Evolutionary conservation across 805 yeast species (phyloP).

Genomic region (Maudiozyma saulgeensis): DNA sequence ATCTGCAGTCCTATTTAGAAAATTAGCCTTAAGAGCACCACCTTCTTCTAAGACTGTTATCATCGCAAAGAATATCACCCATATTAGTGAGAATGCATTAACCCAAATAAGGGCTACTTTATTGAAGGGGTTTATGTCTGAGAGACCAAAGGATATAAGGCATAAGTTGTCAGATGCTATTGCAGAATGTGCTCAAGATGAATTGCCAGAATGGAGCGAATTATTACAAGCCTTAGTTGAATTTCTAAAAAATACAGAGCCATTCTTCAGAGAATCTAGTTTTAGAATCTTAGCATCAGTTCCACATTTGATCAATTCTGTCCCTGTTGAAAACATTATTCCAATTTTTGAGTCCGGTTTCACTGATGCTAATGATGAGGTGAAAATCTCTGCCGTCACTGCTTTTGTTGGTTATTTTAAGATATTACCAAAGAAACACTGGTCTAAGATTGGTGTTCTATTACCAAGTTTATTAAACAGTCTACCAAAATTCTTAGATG

Average conservation of each 20-base stretch:
- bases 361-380: slow-evolving; percentile 68
- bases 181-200: slow-evolving; percentile 79
- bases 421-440: slow-evolving; percentile 63
- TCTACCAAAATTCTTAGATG: slow-evolving; percentile 71
- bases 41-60: slow-evolving; percentile 46
- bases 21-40: slow-evolving; percentile 76
- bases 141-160: slow-evolving; percentile 66
- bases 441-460: slow-evolving; percentile 69
- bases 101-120: slow-evolving; percentile 55
- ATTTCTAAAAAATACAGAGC: slow-evolving; percentile 47
- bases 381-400: slow-evolving; percentile 81
- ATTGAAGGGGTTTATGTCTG: slow-evolving; percentile 62
- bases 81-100: slow-evolving; percentile 48
- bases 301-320: slow-evolving; percentile 64
- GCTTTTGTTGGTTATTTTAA: slow-evolving; percentile 89
- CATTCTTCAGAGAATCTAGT: slow-evolving; percentile 71
- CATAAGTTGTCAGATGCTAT: slow-evolving; percentile 92
- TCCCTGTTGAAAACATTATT: slow-evolving; percentile 44
- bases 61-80: slow-evolving; percentile 71
- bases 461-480: slow-evolving; percentile 80
- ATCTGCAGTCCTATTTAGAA: slow-evolving; percentile 81
- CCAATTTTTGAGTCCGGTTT: slow-evolving; percentile 76
- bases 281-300: slow-evolving; percentile 80
- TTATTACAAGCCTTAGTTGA: slow-evolving; percentile 63
- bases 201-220: slow-evolving; percentile 62